Evolutionary conservation across 306 rosid species (phyloP), one percentile per base, ranked within the genome.

Genomic region (Geum urbanum): DNA sequence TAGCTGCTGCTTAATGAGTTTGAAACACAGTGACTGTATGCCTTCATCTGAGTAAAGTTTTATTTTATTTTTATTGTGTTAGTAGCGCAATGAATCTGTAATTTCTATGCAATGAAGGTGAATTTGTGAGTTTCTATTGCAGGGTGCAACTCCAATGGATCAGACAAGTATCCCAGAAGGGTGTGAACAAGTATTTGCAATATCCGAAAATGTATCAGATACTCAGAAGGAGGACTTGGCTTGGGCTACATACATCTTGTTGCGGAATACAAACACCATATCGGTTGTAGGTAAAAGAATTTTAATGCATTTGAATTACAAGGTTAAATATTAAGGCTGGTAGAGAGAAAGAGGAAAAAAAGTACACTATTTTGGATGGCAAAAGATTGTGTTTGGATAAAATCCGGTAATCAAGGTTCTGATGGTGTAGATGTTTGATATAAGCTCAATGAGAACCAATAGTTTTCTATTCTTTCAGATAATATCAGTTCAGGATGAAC

Each of bases 211-310:
- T 71, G 72, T 86, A 40, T 77, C 69, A 44, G 75, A 86, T 72
- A 69, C 76, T 80, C 53, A 66, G 72, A 87, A 85, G 84, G 97
- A 94, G 70, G 97, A 90, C 69, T 66, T 94, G 66, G 97, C 98
- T 77, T 90, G 98, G 98, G 86, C 96, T 24, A 88, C 96, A 2
- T 94, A 90, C 68, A 64, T 90, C 76, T 72, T 90, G 77, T 74
- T 94, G 77, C 92, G 94, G 64, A 94, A 85, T 77, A 87, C 96
- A 67, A 90, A 80, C 75, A 81, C 92, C 61, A 64, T 86, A 52
- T 76, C 91, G 48, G 89, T 57, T 84, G 99, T 91, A 88, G 55
- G 48, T 5, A 71, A 5, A 74, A 41, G 49, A 27, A 27, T 56
- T 78, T 63, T 68, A 13, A 22, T 39, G 39, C 8, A 13, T 51